Percentiles rank a stretch among this genome's conserved stretches.
Conservation (phyloP, 73 alveolate species). For the Tetrahymena thermophila region DNA sequence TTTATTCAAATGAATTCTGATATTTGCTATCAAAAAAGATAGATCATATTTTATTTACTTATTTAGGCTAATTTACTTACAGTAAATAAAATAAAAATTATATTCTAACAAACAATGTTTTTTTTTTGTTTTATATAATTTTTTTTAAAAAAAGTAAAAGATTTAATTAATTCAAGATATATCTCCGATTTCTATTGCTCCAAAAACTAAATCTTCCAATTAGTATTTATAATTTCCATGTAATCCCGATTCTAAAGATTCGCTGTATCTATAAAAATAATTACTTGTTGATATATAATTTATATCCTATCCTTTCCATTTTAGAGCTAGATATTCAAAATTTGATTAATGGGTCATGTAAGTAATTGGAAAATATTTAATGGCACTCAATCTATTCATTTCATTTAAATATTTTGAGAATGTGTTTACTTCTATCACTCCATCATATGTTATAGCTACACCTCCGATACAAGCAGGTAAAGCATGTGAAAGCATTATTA, state of each 20-base stretch:
- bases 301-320: neutral
- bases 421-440: neutral
- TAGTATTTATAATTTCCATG: neutral
- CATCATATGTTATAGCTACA: neutral
- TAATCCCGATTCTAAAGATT: neutral
- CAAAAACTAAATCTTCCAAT: neutral
- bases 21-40: too few species aligned
- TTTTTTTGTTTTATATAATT: neutral
- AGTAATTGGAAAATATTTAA: neutral
- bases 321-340: neutral
- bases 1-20: too few species aligned
- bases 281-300: neutral
- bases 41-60: too few species aligned
- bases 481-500: neutral
- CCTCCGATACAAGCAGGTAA: neutral
- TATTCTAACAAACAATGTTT: neutral
- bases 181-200: neutral
- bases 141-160: neutral
- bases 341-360: neutral
- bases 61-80: too few species aligned
- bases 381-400: neutral
- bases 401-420: neutral
- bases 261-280: neutral
- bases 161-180: too few species aligned
- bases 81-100: neutral